Evolutionary conservation across 2,329 filamentous ascomycete species (phyloP), one percentile per base, ranked within the genome.

Genomic region (Sporothrix humicola): DNA sequence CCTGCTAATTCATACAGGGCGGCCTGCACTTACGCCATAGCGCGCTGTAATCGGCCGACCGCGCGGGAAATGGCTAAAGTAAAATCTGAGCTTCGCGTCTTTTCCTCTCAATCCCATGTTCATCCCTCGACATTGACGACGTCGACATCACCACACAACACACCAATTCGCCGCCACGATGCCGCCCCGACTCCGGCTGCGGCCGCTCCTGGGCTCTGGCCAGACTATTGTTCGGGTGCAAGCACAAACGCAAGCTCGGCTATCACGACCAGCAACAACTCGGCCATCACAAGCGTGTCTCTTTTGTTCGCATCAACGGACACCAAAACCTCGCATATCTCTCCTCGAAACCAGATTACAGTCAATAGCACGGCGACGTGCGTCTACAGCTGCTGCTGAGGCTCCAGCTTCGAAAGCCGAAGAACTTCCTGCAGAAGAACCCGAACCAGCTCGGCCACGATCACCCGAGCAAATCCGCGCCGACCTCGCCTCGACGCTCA

Each of bases 401-500:
- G 84, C 15, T 84, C 87, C 56, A 78, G 82, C 72, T 8, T 3
- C 31, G 7, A 37, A 37, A 37, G 15, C 59, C 1, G 42, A 10
- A n/a, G 6, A 23, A 3, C 9, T 10, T 31, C n/a, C 17, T 3
- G 17, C 9, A 15, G 15, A 31, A 44, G 26, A 54, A 1, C 44
- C 73, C 37, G 46, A 42, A 3, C 66, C 52, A 42, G 12, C 15
- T 3, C 31, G 7, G 10, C 44, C 52, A 7, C 71, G 52, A 20
- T 54, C 50, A 42, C 23, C 69, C n/a, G 23, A 17, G 8, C 69
- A 58, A 37, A 72, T 70, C 10, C 74, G 72, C 10, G 23, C 72
- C 31, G 87, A 91, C 76, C 87, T 93, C 5, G 85, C 91, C 75
- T 81, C 85, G 59, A 84, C 88, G 2, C 83, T 95, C 0, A 80